Conservation (phyloP, 1,139 yeast species). For the Sugiyamaella xylanicola region DNA sequence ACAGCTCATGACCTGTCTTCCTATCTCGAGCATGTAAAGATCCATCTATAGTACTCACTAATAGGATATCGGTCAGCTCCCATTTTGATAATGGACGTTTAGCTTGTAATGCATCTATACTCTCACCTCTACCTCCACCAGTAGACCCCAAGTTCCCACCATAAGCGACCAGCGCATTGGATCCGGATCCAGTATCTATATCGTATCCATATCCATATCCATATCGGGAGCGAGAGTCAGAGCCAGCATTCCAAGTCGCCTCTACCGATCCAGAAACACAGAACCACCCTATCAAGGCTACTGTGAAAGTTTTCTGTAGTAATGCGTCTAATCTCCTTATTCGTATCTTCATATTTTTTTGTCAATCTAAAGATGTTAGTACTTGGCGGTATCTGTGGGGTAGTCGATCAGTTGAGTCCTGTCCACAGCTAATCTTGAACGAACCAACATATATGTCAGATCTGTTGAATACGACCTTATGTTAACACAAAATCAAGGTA, state of each 20-base stretch:
- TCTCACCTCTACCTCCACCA: background rate
- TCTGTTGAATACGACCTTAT: too few relatives aligned
- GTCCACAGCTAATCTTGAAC: too few relatives aligned
- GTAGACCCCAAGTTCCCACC: constrained; percentile 1
- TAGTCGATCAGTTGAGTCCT: too few relatives aligned
- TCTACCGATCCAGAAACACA: constrained; percentile 3
- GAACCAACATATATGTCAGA: too few relatives aligned
- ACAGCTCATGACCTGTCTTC: constrained; percentile 69
- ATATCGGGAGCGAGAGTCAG: background rate
- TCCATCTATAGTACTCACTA: constrained; percentile 88
- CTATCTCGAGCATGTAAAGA: constrained; percentile 81
- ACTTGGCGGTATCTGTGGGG: background rate
- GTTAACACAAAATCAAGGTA: background rate
- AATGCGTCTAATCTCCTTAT: background rate
- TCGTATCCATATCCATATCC: constrained; percentile 1
- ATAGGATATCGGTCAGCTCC: constrained; percentile 59
- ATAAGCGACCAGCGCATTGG: constrained; percentile 10
- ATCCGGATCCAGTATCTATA: background rate
- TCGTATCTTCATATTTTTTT: constrained; percentile 4
- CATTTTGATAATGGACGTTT: constrained; percentile 50
- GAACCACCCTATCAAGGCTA: constrained; percentile 11
- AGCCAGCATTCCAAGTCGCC: constrained; percentile 2
- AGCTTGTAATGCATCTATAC: background rate
- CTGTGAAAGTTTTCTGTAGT: background rate
- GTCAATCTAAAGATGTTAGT: background rate